These are phyloP conservation scores for Globisporangium abappressorium DNA, from an alignment of 352 stramenopile genomes.

Conservation along the genomic window DNA sequence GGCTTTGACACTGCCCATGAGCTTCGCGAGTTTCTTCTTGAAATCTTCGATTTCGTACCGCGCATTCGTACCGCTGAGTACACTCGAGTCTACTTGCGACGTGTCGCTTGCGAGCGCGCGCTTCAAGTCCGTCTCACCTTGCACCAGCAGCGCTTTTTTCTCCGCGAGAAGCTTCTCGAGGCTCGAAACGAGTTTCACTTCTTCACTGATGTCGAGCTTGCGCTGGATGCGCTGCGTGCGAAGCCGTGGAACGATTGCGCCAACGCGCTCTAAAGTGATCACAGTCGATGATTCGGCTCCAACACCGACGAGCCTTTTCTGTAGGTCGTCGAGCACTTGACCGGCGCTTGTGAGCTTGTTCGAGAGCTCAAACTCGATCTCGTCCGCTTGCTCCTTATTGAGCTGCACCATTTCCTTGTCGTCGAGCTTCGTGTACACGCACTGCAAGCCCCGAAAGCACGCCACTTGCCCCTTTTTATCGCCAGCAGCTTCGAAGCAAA, in stretches of 20 bases:
- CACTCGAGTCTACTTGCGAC: constrained; percentile 56
- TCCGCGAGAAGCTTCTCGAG: constrained; percentile 54
- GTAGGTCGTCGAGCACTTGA: constrained; percentile 40
- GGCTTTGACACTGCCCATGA: constrained; percentile 60
- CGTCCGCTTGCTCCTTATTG: constrained; percentile 51
- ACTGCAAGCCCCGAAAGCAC: constrained; percentile 62
- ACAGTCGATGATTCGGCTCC: constrained; percentile 61
- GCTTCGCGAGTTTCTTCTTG: constrained; percentile 67
- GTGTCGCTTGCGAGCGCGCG: constrained; percentile 62
- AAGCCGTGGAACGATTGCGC: constrained; percentile 56
- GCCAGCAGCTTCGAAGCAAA: constrained; percentile 46
- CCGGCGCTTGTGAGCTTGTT: constrained; percentile 41
- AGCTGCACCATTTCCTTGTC: constrained; percentile 44
- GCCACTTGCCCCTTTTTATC: constrained; percentile 42
- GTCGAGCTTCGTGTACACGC: constrained; percentile 40
- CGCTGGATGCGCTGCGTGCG: constrained; percentile 53
- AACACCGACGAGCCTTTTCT: constrained; percentile 55
- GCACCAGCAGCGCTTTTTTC: constrained; percentile 50
- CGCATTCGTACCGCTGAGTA: constrained; percentile 52
- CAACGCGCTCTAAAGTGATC: constrained; percentile 61
- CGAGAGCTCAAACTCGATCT: constrained; percentile 61
- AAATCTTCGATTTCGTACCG: constrained; percentile 78
- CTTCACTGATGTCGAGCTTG: constrained; percentile 56
- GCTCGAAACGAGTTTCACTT: constrained; percentile 45
- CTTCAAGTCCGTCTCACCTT: constrained; percentile 67